Percentiles rank a stretch among this genome's conserved stretches.
phyloP scores from a whole-genome alignment of 768 basidiomycete genomes.

The Lactarius sanguifluus region DNA sequence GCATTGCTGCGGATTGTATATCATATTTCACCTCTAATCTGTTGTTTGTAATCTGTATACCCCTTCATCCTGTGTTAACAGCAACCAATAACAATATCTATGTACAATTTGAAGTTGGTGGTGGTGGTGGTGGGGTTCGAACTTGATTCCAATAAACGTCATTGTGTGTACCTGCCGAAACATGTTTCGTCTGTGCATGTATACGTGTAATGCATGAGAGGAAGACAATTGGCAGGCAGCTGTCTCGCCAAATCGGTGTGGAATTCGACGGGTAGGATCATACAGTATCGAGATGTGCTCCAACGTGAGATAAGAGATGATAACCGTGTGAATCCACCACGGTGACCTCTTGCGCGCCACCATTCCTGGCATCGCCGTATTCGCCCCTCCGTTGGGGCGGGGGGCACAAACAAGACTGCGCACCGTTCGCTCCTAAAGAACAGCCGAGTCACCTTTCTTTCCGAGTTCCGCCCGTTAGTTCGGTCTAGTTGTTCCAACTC shows the following conservation, averaged over 20 bases:
- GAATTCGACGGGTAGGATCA: too few relatives aligned
- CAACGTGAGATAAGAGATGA: not conserved
- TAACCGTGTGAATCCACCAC: not conserved
- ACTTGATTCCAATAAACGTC: constrained; percentile 7
- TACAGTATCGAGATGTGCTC: too few relatives aligned
- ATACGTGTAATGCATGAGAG: not conserved
- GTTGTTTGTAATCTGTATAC: constrained; percentile 18
- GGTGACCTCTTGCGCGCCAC: not conserved
- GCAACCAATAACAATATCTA: constrained; percentile 16
- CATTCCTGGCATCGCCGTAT: too few relatives aligned
- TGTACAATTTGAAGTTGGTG: constrained; percentile 10
- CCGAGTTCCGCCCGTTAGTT: not conserved
- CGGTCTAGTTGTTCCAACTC: not conserved
- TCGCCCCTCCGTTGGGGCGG: too few relatives aligned
- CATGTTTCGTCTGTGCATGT: not conserved
- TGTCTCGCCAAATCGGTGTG: not conserved
- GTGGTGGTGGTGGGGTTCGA: not conserved
- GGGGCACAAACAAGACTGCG: too few relatives aligned
- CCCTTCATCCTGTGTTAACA: constrained; percentile 13
- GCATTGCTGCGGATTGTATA: constrained; percentile 10
- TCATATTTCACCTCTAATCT: constrained; percentile 1
- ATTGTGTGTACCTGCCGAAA: not conserved
- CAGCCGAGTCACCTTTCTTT: not conserved
- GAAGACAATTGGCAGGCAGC: not conserved
- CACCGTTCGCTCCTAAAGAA: not conserved